Conservation (phyloP, 805 yeast species). For the Lachancea kluyveri region DNA sequence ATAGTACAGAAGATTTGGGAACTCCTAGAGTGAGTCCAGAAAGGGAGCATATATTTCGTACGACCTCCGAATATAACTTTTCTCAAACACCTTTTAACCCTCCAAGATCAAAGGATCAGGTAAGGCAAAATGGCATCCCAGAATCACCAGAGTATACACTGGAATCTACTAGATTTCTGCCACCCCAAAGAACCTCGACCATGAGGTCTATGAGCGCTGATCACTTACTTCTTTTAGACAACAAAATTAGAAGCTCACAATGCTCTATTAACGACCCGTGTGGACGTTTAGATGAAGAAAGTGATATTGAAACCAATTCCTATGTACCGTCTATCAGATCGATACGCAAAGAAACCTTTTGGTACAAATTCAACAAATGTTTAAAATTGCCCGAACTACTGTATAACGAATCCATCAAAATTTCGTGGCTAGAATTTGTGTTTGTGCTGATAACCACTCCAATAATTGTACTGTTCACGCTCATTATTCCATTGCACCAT, state of each 20-base stretch:
- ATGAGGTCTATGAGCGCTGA: conserved; percentile 8
- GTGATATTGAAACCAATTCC: too few relatives aligned
- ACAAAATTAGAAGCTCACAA: conserved; percentile 2
- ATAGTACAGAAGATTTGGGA: too few relatives aligned
- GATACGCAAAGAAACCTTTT: too few relatives aligned
- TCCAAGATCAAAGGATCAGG: background rate
- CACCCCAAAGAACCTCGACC: too few relatives aligned
- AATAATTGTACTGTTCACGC: conserved; percentile 11
- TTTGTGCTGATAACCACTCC: conserved; percentile 22
- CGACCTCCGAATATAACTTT: conserved; percentile 14
- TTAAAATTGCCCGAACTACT: too few relatives aligned
- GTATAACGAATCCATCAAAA: conserved; percentile 8
- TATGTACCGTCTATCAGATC: too few relatives aligned
- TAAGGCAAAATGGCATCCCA: too few relatives aligned
- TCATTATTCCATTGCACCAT: conserved; percentile 15
- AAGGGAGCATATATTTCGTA: conserved; percentile 3
- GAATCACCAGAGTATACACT: background rate
- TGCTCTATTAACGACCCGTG: too few relatives aligned
- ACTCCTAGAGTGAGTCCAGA: conserved; percentile 1
- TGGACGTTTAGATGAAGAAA: too few relatives aligned
- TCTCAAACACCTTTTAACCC: background rate
- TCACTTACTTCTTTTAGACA: conserved; percentile 4
- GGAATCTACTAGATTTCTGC: background rate
- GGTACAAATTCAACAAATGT: too few relatives aligned
- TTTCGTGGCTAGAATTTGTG: conserved; percentile 12